Conservation (phyloP, 2,329 filamentous ascomycete genomes). For the Penicillium vulpinum region DNA sequence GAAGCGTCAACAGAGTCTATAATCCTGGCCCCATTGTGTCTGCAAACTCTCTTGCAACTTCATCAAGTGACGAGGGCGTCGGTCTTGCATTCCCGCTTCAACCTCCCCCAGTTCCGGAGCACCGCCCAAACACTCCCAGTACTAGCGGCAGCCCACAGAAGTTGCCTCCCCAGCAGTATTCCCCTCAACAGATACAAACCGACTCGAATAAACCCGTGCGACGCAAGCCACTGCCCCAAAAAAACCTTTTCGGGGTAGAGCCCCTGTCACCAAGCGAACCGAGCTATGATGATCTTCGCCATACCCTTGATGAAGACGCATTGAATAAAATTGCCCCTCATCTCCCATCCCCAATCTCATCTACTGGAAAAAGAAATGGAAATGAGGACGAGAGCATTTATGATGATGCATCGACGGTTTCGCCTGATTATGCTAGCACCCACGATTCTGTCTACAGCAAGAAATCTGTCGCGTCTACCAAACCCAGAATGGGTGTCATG, state of each 20-base stretch:
- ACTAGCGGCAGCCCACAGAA: slow-evolving; percentile 11
- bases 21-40: not conserved
- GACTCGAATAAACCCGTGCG: slow-evolving; percentile 49
- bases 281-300: slow-evolving; percentile 43
- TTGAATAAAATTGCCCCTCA: slow-evolving; percentile 51
- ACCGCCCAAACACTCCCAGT: slow-evolving; percentile 16
- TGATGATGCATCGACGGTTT: slow-evolving; percentile 63
- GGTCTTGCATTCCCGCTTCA: slow-evolving; percentile 30
- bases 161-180: not conserved
- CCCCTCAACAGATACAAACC: slow-evolving; percentile 21
- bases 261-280: slow-evolving; percentile 34
- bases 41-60: slow-evolving; percentile 4
- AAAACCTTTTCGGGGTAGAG: slow-evolving; percentile 24
- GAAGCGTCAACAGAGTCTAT: not conserved
- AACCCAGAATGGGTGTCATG: slow-evolving; percentile 74
- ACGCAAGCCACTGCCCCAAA: slow-evolving; percentile 56
- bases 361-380: slow-evolving; percentile 8
- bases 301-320: slow-evolving; percentile 51
- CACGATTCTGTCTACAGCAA: slow-evolving; percentile 53
- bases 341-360: slow-evolving; percentile 29
- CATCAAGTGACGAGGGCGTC: slow-evolving; percentile 20
- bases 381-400: slow-evolving; percentile 51
- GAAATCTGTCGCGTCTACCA: slow-evolving; percentile 46
- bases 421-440: slow-evolving; percentile 78
- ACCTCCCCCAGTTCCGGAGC: slow-evolving; percentile 19